These are phyloP conservation scores for Candida cerambycidarum DNA, from an alignment of 805 yeast genomes.

Conservation along the genomic window DNA sequence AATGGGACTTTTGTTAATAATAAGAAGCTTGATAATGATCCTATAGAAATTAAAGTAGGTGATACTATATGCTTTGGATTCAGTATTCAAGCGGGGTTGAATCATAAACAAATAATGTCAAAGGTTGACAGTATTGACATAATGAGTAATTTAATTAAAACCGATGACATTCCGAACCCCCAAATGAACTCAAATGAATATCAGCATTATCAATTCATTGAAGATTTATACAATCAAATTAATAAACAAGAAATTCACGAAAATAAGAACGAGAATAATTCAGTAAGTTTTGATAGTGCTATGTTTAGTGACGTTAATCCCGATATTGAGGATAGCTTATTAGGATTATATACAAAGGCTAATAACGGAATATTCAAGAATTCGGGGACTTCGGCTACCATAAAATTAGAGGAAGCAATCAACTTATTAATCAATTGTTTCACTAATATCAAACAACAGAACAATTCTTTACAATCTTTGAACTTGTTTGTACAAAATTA, in stretches of 20 bases:
- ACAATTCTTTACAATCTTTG: conserved; percentile 52
- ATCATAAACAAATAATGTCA: conserved; percentile 86
- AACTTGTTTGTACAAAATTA: conserved; percentile 56
- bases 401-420: conserved; percentile 55
- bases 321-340: conserved; percentile 47
- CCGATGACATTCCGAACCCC: conserved; percentile 6
- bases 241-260: conserved; percentile 1
- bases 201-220: conserved; percentile 37
- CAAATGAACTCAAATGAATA: conserved; percentile 25
- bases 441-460: conserved; percentile 59
- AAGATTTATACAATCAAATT: conserved; percentile 23
- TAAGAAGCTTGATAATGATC: conserved; percentile 59
- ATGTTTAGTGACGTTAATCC: conserved; percentile 61
- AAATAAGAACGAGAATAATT: not conserved
- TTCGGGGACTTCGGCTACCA: conserved; percentile 57
- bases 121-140: conserved; percentile 71
- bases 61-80: conserved; percentile 94
- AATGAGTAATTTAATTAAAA: conserved; percentile 29
- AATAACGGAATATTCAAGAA: conserved; percentile 59
- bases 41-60: conserved; percentile 66
- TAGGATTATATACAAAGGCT: conserved; percentile 48
- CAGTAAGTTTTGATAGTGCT: conserved; percentile 30
- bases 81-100: conserved; percentile 66
- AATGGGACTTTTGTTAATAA: conserved; percentile 94
- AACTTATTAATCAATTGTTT: conserved; percentile 54